These are phyloP conservation scores for Cavenderia fasciculata DNA, from an alignment of 78 protist species.

Conservation along the genomic window DNA sequence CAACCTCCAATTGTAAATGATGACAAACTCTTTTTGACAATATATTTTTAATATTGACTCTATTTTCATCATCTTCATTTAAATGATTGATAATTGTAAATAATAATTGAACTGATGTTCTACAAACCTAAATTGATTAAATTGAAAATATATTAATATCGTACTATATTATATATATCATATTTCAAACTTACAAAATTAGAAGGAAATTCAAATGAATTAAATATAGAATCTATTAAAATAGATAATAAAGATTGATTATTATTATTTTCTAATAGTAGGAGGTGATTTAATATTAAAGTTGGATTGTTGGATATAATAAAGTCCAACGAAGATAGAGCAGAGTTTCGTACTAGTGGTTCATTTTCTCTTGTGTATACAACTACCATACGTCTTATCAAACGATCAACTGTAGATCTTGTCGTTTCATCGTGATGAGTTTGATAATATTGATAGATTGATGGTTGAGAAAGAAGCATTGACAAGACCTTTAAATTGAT, in stretches of 20 bases:
- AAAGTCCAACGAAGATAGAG: not conserved
- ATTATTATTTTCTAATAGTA: not conserved
- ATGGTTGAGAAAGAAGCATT: too few species aligned
- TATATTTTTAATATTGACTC: not conserved
- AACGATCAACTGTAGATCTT: too few species aligned
- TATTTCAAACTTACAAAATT: not conserved
- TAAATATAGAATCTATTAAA: not conserved
- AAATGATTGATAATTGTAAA: not conserved
- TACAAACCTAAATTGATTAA: not conserved
- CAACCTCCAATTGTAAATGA: too few species aligned
- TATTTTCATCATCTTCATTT: not conserved
- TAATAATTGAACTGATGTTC: not conserved
- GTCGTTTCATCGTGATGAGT: too few species aligned
- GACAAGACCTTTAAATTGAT: too few species aligned
- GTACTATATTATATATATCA: not conserved
- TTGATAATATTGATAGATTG: too few species aligned
- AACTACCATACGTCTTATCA: too few species aligned
- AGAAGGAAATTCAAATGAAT: conserved; percentile 17
- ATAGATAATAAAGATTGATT: too few species aligned
- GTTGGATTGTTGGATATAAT: not conserved
- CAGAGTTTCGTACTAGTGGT: not conserved
- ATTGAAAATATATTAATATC: not conserved
- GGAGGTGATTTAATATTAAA: not conserved
- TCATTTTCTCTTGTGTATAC: not conserved
- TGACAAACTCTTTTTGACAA: not conserved